phyloP scores from a whole-genome alignment of 768 basidiomycete species.

The Boletus rex-veris region DNA sequence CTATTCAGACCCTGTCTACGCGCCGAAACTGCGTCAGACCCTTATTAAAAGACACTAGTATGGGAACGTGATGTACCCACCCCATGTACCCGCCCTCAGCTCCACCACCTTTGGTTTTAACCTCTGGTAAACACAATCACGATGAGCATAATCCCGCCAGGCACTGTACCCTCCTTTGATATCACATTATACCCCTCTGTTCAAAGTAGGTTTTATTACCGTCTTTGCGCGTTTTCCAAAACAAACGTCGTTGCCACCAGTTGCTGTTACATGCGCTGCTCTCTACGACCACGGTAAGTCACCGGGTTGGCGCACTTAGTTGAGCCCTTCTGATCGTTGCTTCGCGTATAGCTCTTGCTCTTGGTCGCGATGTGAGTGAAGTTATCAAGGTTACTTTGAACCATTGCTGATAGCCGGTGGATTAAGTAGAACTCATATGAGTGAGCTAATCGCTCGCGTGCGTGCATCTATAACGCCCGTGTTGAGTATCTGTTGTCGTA shows the following conservation, averaged over 20 bases:
- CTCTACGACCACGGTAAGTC: constrained; percentile 30
- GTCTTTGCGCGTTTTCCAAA: not conserved
- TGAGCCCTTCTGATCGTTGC: too few species aligned
- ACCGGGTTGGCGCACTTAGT: too few species aligned
- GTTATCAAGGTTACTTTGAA: not conserved
- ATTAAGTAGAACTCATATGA: too few species aligned
- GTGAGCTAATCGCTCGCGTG: too few species aligned
- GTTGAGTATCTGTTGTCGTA: too few species aligned
- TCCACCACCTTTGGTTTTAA: constrained; percentile 1
- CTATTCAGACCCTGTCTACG: not conserved
- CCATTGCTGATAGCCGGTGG: not conserved
- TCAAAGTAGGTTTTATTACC: constrained; percentile 16
- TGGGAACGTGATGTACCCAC: not conserved
- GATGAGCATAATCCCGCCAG: constrained; percentile 25
- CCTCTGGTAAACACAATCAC: not conserved
- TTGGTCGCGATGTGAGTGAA: constrained; percentile 28
- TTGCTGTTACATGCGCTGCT: constrained; percentile 27
- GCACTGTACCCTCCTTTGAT: not conserved
- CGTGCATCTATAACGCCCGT: too few species aligned
- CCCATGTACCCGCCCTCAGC: not conserved
- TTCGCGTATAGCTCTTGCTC: constrained; percentile 16
- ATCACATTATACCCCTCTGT: constrained; percentile 17
- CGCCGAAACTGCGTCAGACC: not conserved
- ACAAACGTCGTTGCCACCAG: constrained; percentile 13
- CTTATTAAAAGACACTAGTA: constrained; percentile 14